Conservation (phyloP, 164 flowering plant species). For the Paratinospora sagittata region DNA sequence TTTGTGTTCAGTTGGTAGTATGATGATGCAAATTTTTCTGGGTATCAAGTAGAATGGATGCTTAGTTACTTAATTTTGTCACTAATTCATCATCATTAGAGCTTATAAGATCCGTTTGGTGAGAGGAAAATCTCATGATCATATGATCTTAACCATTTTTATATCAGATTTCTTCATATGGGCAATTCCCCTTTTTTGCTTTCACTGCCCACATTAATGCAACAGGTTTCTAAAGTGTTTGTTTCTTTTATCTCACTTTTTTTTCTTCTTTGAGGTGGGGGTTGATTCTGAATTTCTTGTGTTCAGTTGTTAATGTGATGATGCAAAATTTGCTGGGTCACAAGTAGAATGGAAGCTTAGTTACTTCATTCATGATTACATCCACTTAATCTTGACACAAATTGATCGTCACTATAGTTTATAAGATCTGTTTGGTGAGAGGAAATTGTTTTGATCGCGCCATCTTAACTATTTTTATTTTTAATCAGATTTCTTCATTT, state of each 20-base stretch:
- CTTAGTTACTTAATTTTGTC: neutral
- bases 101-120: neutral
- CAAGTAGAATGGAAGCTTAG: neutral
- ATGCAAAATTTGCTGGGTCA: neutral
- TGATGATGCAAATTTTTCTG: neutral
- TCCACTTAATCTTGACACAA: neutral
- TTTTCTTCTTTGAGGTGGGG: no score
- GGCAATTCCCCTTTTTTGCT: no score
- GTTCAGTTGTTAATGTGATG: neutral
- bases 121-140: no score
- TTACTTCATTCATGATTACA: no score
- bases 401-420: neutral
- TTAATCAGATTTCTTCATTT: no score
- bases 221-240: no score
- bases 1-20: neutral
- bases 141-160: no score
- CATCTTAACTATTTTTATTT: no score
- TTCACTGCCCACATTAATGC: no score
- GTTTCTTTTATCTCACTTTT: no score
- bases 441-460: no score
- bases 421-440: neutral
- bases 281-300: neutral
- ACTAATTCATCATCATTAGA: neutral
- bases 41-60: neutral
- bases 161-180: no score